Conservation (phyloP, 177 flowering plant species). For the Vitis hybrid region DNA sequence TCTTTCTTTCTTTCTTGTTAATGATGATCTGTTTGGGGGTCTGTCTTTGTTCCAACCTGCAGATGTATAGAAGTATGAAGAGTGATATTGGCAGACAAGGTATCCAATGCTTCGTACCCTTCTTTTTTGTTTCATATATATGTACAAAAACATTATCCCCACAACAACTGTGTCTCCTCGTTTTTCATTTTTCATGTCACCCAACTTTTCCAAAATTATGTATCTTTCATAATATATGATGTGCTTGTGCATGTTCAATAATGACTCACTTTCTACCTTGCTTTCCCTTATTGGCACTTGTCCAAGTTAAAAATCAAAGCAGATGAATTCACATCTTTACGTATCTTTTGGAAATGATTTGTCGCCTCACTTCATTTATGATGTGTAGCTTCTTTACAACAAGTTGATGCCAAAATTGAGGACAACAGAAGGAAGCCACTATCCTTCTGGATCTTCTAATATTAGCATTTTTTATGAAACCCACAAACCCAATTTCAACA, state of each 20-base stretch:
- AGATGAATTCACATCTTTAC: conserved; percentile 2
- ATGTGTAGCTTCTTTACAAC: neutral
- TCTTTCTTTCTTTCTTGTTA: neutral
- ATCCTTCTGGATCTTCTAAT: conserved; percentile 24
- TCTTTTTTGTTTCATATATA: neutral
- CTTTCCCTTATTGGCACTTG: conserved; percentile 18
- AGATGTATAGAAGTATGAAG: conserved; percentile 81
- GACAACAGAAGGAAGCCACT: conserved; percentile 4
- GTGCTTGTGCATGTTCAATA: conserved; percentile 7
- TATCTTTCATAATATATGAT: neutral
- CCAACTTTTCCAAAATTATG: neutral
- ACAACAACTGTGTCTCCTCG: too few relatives aligned
- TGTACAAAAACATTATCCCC: neutral
- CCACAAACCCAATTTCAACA: conserved; percentile 6
- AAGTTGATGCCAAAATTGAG: conserved; percentile 21
- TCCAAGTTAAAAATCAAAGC: conserved; percentile 7
- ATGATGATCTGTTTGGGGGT: neutral
- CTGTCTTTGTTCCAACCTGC: conserved; percentile 12
- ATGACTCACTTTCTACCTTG: neutral
- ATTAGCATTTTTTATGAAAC: conserved; percentile 31
- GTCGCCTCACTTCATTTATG: conserved; percentile 27
- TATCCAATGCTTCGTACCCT: conserved; percentile 1
- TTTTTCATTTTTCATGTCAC: too few relatives aligned
- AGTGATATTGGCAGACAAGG: conserved; percentile 48
- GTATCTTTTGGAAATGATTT: conserved; percentile 14